A percentile compares a stretch with the other conserved stretches of the same genome.
These are phyloP conservation scores for Vaccinium vitisidaea DNA, from an alignment of 148 eudicot genomes.

Conservation along the genomic window DNA sequence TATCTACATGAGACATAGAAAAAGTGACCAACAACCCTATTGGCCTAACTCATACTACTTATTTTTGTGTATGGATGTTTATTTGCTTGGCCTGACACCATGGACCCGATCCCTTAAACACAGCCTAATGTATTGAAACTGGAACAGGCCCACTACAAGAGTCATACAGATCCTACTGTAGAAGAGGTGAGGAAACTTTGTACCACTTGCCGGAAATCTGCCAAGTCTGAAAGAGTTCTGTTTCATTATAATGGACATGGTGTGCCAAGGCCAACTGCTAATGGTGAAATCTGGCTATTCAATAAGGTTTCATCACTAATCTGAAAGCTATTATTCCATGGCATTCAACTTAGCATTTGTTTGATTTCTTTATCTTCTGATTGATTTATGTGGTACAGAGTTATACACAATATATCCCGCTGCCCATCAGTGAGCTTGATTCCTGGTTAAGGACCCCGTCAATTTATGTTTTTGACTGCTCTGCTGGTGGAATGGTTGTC, in stretches of 20 bases:
- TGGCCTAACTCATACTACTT: neutral
- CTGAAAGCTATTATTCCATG: slow-evolving; percentile 5
- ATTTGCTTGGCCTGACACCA: neutral
- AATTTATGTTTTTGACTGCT: slow-evolving; percentile 93
- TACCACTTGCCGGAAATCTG: slow-evolving; percentile 76
- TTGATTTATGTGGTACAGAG: slow-evolving; percentile 46
- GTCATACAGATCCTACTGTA: slow-evolving; percentile 75
- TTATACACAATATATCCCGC: slow-evolving; percentile 88
- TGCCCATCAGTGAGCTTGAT: slow-evolving; percentile 86
- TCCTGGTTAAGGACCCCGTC: slow-evolving; percentile 95
- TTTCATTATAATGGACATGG: slow-evolving; percentile 99
- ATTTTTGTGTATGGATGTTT: neutral
- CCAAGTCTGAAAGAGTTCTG: slow-evolving; percentile 88
- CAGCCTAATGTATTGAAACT: slow-evolving; percentile 10
- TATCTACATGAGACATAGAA: neutral
- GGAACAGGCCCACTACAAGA: slow-evolving; percentile 82
- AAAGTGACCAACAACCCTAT: neutral
- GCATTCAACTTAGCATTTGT: neutral
- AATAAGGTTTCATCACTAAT: slow-evolving; percentile 61
- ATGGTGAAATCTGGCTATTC: slow-evolving; percentile 97
- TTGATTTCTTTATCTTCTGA: slow-evolving; percentile 13
- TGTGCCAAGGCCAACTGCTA: slow-evolving; percentile 90
- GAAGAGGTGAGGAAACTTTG: slow-evolving; percentile 97
- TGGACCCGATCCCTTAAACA: neutral
- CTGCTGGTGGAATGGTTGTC: slow-evolving; percentile 94